Evolutionary conservation across 2,329 filamentous ascomycete genomes (phyloP), one percentile per base, ranked within the genome.

Genomic region (Venturia asperata): DNA sequence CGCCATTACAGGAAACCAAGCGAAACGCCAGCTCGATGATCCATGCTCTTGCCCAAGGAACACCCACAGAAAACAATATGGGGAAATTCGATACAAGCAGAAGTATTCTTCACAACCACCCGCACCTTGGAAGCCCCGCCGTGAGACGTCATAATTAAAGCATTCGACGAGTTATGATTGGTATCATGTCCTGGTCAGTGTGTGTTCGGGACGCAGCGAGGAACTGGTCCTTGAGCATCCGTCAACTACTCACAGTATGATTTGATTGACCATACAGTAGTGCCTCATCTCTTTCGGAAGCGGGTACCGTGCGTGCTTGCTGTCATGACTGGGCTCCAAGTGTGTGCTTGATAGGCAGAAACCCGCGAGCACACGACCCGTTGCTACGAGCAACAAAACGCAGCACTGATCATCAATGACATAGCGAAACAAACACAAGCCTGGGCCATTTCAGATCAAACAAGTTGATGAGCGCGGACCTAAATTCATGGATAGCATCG

Each of bases 31-130:
- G 19, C 62, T 17, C 17, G 62, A 21, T 11, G 13, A 52, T 34
- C 37, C 60, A 42, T 61, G 60, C 60, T 42, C 42, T 24, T 27
- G 19, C 7, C 7, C 62, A 52, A 24, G 43, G 43, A 34, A 37
- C 4, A 27, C 43, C 62, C 62, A 15, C 10, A 4, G 6, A 49
- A n/a, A 27, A 42, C 30, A 63, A 63, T 63, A 43, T 63, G 62
- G 62, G 62, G 62, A 63, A 63, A 63, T 63, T 49, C 62, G 45
- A 41, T 45, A 43, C 42, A 52, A 27, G 37, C 39, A 52, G 15
- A 15, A 27, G 45, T 21, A 47, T 21, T 66, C 24, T 24, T 27
- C 21, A 27, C 55, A 27, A 13, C 30, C 52, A 37, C 37, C 30
- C 30, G 37, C 5, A 58, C 52, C 30, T 37, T 58, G 52, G 17